Evolutionary conservation across 2,329 filamentous ascomycete species (phyloP), one percentile per base, ranked within the genome.

Genomic region (Cladosporium halotolerans): DNA sequence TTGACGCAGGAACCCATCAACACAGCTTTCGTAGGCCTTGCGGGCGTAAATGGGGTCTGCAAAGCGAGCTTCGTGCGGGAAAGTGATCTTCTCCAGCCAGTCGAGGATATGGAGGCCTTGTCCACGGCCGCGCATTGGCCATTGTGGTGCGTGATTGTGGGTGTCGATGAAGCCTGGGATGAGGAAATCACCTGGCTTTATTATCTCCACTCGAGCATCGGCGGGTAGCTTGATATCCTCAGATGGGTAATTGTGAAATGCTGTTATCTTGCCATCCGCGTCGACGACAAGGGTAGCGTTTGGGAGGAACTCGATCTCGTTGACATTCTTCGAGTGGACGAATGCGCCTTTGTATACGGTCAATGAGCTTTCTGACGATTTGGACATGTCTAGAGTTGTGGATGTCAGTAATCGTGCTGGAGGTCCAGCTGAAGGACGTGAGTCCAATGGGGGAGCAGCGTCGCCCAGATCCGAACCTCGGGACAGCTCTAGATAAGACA

Each of bases 121-220:
- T 4, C 74, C 74, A 3, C 71, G 63, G 5, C 74, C 73, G 14
- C 73, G 69, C 56, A 75, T 73, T 18, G 72, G 67, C 71, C 73
- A 78, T 66, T 79, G 76, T 2, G 83, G 83, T 0, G 84, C 83
- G 61, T 87, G 84, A 56, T 84, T 84, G 66, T 86, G 84, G 1
- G 82, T 85, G 69, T 86, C 83, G 50, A 86, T 71, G 60, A 83
- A 79, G 41, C 80, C 80, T 0, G 81, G 81, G 53, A 82, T 76
- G 45, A 83, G 66, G 60, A 84, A 81, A 43, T 79, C 68, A 38
- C 73, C 73, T 7, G 63, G 68, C 2, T 59, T 45, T 2, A 80
- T 69, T 23, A 58, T 60, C 33, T 62, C 63, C 28, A 70, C 40
- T 18, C 55, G 43, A 19, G 58, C 62, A 11, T 50, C 13, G 4